These are phyloP conservation scores for Salvia sclarea DNA, from an alignment of 305 asterid genomes.

Conservation along the genomic window DNA sequence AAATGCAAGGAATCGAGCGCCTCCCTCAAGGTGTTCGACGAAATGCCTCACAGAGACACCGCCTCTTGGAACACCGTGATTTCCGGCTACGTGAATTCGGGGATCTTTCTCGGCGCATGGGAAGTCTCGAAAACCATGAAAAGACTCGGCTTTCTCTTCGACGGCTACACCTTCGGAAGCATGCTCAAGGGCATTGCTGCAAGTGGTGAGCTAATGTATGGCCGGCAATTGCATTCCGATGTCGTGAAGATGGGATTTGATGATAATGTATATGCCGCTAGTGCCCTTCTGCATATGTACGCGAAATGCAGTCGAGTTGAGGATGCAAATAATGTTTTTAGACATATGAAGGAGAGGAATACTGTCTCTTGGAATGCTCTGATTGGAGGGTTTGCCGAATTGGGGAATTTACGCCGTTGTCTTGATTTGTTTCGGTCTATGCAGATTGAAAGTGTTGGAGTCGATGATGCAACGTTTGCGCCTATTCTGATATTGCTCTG, in stretches of 20 bases:
- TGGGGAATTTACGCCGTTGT: constrained; percentile 44
- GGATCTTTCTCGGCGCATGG: constrained; percentile 52
- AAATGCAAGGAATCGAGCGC: constrained; percentile 47
- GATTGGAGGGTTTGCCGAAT: constrained; percentile 68
- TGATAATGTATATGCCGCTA: constrained; percentile 62
- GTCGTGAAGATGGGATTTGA: constrained; percentile 60
- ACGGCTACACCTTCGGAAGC: constrained; percentile 73
- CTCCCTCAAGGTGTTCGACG: constrained; percentile 71
- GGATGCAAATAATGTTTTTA: constrained; percentile 58
- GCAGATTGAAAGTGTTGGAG: constrained; percentile 51
- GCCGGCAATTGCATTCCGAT: constrained; percentile 65
- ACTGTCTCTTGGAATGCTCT: constrained; percentile 79
- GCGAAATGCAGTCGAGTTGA: constrained; percentile 57
- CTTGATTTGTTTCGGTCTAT: constrained; percentile 50
- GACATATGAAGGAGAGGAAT: constrained; percentile 57
- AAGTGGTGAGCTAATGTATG: constrained; percentile 42
- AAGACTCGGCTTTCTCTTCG: constrained; percentile 43
- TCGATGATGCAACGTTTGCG: constrained; percentile 75
- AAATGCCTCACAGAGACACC: constrained; percentile 68
- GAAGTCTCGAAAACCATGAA: constrained; percentile 57
- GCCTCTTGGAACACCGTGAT: constrained; percentile 80
- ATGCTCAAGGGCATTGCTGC: constrained; percentile 63
- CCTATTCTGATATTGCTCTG: constrained; percentile 67
- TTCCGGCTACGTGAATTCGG: constrained; percentile 57
- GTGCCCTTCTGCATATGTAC: constrained; percentile 79